Percentiles rank a stretch among this genome's conserved stretches.
phyloP scores from a whole-genome alignment of 441 rosid genomes.

The Croton laevigatus region DNA sequence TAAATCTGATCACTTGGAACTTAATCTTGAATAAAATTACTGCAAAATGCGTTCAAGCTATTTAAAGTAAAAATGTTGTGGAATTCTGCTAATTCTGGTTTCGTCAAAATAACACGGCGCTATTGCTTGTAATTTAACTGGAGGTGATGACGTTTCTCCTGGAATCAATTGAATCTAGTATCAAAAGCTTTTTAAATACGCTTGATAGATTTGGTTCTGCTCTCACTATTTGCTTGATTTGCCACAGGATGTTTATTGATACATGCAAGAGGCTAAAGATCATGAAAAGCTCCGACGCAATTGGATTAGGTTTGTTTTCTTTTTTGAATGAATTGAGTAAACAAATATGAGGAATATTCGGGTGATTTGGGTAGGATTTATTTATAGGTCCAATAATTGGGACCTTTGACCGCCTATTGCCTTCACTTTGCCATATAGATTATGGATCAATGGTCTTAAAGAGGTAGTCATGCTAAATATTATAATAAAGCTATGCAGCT shows the following conservation, averaged over 20 bases:
- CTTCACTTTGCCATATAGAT: neutral
- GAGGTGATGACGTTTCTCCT: neutral
- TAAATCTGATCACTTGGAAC: neutral
- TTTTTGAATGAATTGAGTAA: neutral
- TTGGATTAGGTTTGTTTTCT: constrained; percentile 65
- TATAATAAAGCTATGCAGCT: neutral
- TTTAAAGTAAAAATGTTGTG: neutral
- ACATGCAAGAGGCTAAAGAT: constrained; percentile 82
- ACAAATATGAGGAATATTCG: neutral
- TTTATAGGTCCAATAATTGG: neutral
- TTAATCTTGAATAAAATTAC: no score
- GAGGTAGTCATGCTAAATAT: neutral
- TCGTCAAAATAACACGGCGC: neutral
- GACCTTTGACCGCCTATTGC: neutral
- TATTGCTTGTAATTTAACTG: neutral
- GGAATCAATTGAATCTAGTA: neutral
- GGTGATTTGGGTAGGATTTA: neutral
- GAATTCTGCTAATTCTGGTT: constrained; percentile 1
- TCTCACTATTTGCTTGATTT: neutral
- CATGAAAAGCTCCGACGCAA: constrained; percentile 89
- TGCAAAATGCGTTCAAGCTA: neutral
- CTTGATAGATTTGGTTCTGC: neutral
- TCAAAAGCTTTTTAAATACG: neutral
- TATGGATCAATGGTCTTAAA: neutral
- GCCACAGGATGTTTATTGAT: constrained; percentile 71